Conservation (phyloP, 1,284 basidiomycete species). For the Leccinum fallax region DNA sequence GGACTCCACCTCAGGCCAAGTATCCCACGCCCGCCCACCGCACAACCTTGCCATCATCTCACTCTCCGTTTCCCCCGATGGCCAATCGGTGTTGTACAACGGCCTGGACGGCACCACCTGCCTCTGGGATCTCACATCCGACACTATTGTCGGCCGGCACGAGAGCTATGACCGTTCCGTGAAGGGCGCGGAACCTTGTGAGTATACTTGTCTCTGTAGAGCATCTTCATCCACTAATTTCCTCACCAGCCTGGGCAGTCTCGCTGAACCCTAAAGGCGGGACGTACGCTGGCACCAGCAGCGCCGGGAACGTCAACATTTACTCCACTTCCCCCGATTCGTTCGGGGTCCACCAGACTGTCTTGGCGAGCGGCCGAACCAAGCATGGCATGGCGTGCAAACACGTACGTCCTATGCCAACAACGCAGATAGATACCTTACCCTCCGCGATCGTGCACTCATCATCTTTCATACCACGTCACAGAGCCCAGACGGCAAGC, state of each 20-base stretch:
- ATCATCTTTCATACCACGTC: constrained; percentile 7
- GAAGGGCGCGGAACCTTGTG: constrained; percentile 67
- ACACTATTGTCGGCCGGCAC: constrained; percentile 58
- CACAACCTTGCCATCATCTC: constrained; percentile 79
- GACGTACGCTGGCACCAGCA: constrained; percentile 79
- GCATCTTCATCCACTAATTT: not conserved
- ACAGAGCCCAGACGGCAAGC: constrained; percentile 83
- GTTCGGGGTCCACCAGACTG: constrained; percentile 62
- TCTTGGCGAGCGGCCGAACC: constrained; percentile 53
- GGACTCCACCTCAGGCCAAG: constrained; percentile 65
- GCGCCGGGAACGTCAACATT: constrained; percentile 70
- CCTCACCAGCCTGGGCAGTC: constrained; percentile 69
- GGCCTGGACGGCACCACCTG: constrained; percentile 80
- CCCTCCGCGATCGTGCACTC: constrained; percentile 6
- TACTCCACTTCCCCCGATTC: constrained; percentile 60
- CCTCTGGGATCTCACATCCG: constrained; percentile 68
- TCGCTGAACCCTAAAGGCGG: constrained; percentile 73
- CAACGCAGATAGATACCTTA: constrained; percentile 2
- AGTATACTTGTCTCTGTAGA: constrained; percentile 33
- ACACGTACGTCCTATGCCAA: constrained; percentile 59
- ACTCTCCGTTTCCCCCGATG: constrained; percentile 66
- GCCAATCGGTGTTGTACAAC: constrained; percentile 68
- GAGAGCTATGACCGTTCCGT: constrained; percentile 69
- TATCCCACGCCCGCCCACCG: constrained; percentile 59
- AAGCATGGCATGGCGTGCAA: constrained; percentile 83